Evolutionary conservation across 2,329 filamentous ascomycete genomes (phyloP).

Genomic region (Sarocladium oryzae): DNA sequence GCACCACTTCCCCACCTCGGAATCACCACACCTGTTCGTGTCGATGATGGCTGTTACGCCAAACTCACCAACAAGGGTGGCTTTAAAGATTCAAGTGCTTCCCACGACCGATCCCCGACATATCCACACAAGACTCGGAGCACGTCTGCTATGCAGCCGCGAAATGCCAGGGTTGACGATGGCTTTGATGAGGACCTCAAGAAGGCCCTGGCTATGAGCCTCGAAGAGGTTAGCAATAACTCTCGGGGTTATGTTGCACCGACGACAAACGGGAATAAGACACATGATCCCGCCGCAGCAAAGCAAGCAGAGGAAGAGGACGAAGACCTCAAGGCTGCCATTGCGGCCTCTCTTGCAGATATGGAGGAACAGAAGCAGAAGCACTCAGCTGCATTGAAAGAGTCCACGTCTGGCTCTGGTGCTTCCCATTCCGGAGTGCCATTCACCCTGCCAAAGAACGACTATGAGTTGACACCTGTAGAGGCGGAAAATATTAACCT

Average conservation of each 20-base stretch:
- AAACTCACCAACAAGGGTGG: slow-evolving; percentile 71
- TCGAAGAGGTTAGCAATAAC: slow-evolving; percentile 82
- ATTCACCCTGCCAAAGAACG: slow-evolving; percentile 69
- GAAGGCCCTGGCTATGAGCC: slow-evolving; percentile 88
- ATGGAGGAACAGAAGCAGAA: slow-evolving; percentile 98
- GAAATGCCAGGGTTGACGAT: slow-evolving; percentile 80
- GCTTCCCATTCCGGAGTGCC: slow-evolving; percentile 26
- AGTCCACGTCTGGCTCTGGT: slow-evolving; percentile 55
- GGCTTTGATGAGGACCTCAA: slow-evolving; percentile 94
- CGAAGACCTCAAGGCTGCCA: slow-evolving; percentile 86
- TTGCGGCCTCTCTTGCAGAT: slow-evolving; percentile 87
- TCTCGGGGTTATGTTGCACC: slow-evolving; percentile 67
- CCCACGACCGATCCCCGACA: slow-evolving; percentile 42
- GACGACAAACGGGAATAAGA: slow-evolving; percentile 29
- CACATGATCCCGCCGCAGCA: slow-evolving; percentile 25
- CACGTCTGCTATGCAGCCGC: slow-evolving; percentile 73
- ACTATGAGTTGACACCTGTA: slow-evolving; percentile 87
- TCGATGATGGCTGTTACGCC: slow-evolving; percentile 91
- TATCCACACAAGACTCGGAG: slow-evolving; percentile 58
- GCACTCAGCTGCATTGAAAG: slow-evolving; percentile 76
- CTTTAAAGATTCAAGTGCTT: slow-evolving; percentile 30
- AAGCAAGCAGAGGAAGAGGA: slow-evolving; percentile 75
- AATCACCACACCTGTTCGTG: slow-evolving; percentile 82
- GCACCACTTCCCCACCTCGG: slow-evolving; percentile 87
- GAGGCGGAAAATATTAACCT: slow-evolving; percentile 98